These are phyloP conservation scores for Cladorrhinum sp. DNA, from an alignment of 2,329 filamentous ascomycete genomes.

Conservation along the genomic window DNA sequence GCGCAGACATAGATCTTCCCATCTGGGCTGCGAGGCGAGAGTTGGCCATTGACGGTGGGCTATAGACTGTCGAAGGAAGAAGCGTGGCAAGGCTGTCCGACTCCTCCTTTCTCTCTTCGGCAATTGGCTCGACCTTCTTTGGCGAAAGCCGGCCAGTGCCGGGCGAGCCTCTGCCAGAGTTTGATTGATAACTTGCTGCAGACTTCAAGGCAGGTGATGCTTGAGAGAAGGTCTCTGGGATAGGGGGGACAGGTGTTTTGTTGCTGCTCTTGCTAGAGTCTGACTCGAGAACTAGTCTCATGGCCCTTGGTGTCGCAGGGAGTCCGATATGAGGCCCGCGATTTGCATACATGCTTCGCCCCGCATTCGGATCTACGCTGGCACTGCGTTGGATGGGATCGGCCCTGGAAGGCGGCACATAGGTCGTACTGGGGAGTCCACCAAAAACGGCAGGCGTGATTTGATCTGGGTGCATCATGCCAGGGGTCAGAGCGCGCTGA, in stretches of 20 bases:
- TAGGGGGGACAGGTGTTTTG: slow-evolving; percentile 52
- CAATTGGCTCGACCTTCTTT: slow-evolving; percentile 28
- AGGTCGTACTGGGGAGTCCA: slow-evolving; percentile 44
- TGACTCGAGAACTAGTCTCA: slow-evolving; percentile 72
- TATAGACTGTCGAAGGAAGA: slow-evolving; percentile 59
- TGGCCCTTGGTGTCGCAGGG: slow-evolving; percentile 87
- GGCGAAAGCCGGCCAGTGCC: slow-evolving; percentile 27
- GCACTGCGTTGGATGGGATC: slow-evolving; percentile 55
- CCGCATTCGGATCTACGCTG: slow-evolving; percentile 59
- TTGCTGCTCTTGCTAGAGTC: slow-evolving; percentile 44
- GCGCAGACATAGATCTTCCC: slow-evolving; percentile 62
- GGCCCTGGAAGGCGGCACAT: slow-evolving; percentile 39
- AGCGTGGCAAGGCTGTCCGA: slow-evolving; percentile 33
- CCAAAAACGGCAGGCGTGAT: slow-evolving; percentile 42
- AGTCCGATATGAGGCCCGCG: slow-evolving; percentile 63
- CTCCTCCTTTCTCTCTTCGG: slow-evolving; percentile 28
- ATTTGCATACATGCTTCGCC: slow-evolving; percentile 48
- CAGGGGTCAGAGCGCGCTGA: slow-evolving; percentile 72
- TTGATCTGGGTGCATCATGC: slow-evolving; percentile 71
- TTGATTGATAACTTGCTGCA: not conserved
- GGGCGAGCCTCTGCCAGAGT: slow-evolving; percentile 20
- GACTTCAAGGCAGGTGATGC: slow-evolving; percentile 37
- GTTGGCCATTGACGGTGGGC: slow-evolving; percentile 46
- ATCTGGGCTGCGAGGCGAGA: slow-evolving; percentile 36
- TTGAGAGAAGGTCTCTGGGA: slow-evolving; percentile 48